Base-by-base conservation (phyloP, 352 stramenopile genomes). In the Halophytophthora polymorphica region DNA sequence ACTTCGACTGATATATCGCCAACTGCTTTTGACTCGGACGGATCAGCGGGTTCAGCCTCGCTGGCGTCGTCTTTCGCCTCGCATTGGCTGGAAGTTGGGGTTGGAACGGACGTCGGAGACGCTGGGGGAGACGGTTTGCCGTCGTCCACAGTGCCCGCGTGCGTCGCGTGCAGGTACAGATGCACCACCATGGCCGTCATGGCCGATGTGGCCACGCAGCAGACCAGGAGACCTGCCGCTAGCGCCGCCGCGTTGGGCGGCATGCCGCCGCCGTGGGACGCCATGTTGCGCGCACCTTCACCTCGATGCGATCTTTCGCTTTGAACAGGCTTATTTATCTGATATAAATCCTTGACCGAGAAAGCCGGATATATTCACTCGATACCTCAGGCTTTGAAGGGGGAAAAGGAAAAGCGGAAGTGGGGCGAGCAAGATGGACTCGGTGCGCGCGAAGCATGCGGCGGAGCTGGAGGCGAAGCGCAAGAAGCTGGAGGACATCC, bases 401-500 rank as follows among this genome's bases (percentile, higher is more conserved):
- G 25, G 25, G 8, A 31, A 31, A 61, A 1, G n/a, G n/a, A n/a
- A n/a, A n/a, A n/a, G n/a, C n/a, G n/a, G n/a, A n/a, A n/a, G n/a
- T n/a, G n/a, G n/a, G n/a, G n/a, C n/a, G n/a, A 14, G 25, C 36
- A 21, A 38, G 38, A 85, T 85, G 73, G 73, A 85, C 62, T 85
- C 73, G 53, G 69, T 91, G 53, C 83, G 83, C 55, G 83, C 81
- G 42, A 88, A 88, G 58, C 83, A 94, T 61, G 83, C 82, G 65
- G 82, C 82, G 6, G 84, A 95, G 64, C 69, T 95, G 38, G 84
- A 95, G 60, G 84, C 77, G 23, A 95, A 95, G 69, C 83, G 83
- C 58, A 86, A 86, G 63, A 95, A 95, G 68, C 73, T 95, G n/a
- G 83, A 95, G 61, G 84, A 95, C 70, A 93, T 95, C 56, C 84